phyloP scores from a whole-genome alignment of 2,329 filamentous ascomycete genomes.

The Talaromyces piceae region DNA sequence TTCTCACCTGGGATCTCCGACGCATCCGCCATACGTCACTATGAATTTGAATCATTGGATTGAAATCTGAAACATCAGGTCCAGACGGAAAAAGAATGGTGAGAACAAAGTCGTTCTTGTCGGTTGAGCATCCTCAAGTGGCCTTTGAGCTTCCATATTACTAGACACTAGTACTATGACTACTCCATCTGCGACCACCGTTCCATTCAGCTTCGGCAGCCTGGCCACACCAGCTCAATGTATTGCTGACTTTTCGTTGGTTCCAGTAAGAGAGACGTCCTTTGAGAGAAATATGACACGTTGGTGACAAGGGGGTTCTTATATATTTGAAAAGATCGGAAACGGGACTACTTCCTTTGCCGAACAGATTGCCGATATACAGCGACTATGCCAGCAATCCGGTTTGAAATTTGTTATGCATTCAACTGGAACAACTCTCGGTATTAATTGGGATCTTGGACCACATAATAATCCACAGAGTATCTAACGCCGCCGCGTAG shows the following conservation, averaged over 20 bases:
- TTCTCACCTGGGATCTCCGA: not conserved
- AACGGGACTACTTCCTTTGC: constrained; percentile 65
- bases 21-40: not conserved
- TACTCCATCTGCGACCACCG: not conserved
- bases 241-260: constrained; percentile 79
- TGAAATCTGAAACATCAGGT: no score
- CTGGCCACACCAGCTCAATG: constrained; percentile 58
- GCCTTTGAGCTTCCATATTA: no score
- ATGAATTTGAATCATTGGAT: not conserved
- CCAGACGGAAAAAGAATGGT: no score
- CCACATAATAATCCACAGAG: not conserved
- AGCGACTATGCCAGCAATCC: constrained; percentile 68
- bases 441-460: constrained; percentile 39
- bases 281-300: not conserved
- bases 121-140: no score
- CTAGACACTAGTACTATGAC: not conserved
- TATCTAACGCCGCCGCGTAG: no score
- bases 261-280: constrained; percentile 44
- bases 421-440: constrained; percentile 79
- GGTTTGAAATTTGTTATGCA: constrained; percentile 78
- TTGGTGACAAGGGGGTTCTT: no score
- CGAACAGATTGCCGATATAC: constrained; percentile 75
- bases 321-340: constrained; percentile 47
- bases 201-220: constrained; percentile 7
- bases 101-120: no score